Conservation (phyloP, 2,329 filamentous ascomycete genomes). For the Monosporascus sp. region DNA sequence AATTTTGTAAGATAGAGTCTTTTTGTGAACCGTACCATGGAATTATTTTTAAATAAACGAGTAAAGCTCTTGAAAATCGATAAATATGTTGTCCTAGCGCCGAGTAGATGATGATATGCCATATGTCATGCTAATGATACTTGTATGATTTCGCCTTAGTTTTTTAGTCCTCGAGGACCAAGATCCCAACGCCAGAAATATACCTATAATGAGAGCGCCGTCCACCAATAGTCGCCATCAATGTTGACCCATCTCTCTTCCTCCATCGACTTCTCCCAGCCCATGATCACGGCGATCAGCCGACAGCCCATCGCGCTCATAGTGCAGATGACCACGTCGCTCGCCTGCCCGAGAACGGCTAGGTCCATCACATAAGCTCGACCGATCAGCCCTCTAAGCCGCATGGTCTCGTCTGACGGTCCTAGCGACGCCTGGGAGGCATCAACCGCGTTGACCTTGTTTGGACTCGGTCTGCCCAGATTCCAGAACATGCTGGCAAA, state of each 20-base stretch:
- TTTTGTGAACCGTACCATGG: accelerated
- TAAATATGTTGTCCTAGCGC: too few relatives aligned
- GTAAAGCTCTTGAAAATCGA: too few relatives aligned
- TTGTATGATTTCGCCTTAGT: too few relatives aligned
- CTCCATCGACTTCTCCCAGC: conserved; percentile 65
- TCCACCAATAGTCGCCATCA: conserved; percentile 65
- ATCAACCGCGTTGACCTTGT: conserved; percentile 30
- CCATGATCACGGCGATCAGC: conserved; percentile 78
- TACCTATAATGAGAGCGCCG: conserved; percentile 28
- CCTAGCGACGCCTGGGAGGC: conserved; percentile 25
- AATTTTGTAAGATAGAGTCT: too few relatives aligned
- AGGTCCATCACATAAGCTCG: conserved; percentile 80
- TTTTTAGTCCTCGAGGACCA: too few relatives aligned
- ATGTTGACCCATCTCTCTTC: conserved; percentile 68
- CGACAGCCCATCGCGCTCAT: conserved; percentile 70
- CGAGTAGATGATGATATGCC: too few relatives aligned
- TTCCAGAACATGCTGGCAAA: conserved; percentile 78
- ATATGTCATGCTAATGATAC: too few relatives aligned
- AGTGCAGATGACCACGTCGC: conserved; percentile 69
- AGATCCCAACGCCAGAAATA: conserved; percentile 8
- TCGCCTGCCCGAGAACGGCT: conserved; percentile 62
- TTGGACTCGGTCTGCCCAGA: conserved; percentile 49
- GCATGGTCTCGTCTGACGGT: conserved; percentile 50
- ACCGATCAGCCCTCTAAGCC: conserved; percentile 67
- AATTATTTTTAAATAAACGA: too few relatives aligned